Evolutionary conservation across 176 grass and related monocot genomes (phyloP).

Genomic region (Ampelocalamus luodianensis): DNA sequence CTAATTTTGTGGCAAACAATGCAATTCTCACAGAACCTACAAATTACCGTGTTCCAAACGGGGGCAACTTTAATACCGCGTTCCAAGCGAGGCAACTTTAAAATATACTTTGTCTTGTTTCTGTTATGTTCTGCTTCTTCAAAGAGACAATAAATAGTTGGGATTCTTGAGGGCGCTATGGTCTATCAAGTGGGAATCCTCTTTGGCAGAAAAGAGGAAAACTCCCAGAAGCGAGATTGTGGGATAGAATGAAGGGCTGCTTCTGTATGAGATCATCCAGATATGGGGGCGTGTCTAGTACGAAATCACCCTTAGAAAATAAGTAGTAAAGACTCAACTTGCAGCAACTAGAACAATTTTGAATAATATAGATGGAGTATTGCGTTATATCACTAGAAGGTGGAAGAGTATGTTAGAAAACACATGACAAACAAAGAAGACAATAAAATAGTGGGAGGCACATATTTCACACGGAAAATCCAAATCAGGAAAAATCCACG

Average conservation of each 20-base stretch:
- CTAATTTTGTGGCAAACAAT: too few species aligned
- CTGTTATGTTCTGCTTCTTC: not conserved
- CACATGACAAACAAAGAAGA: not conserved
- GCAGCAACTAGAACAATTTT: not conserved
- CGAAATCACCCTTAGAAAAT: not conserved
- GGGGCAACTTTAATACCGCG: too few species aligned
- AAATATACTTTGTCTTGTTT: not conserved
- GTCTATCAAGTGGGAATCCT: too few species aligned
- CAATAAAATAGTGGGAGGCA: not conserved
- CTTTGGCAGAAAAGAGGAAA: too few species aligned
- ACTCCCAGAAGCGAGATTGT: not conserved
- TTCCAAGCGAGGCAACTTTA: too few species aligned
- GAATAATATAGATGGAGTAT: not conserved
- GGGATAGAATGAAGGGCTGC: too few species aligned
- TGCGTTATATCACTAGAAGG: not conserved
- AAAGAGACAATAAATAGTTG: not conserved
- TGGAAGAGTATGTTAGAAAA: not conserved
- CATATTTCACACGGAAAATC: not conserved
- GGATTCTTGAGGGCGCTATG: not conserved
- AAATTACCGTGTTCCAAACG: too few species aligned
- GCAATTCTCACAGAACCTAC: too few species aligned
- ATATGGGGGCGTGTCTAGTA: too few species aligned
- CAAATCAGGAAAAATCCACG: not conserved
- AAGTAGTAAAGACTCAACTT: not conserved
- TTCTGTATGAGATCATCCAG: too few species aligned